Evolutionary conservation across 2,329 filamentous ascomycete genomes (phyloP), one percentile per base, ranked within the genome.

Genomic region (Drechslerella coelobrocha): DNA sequence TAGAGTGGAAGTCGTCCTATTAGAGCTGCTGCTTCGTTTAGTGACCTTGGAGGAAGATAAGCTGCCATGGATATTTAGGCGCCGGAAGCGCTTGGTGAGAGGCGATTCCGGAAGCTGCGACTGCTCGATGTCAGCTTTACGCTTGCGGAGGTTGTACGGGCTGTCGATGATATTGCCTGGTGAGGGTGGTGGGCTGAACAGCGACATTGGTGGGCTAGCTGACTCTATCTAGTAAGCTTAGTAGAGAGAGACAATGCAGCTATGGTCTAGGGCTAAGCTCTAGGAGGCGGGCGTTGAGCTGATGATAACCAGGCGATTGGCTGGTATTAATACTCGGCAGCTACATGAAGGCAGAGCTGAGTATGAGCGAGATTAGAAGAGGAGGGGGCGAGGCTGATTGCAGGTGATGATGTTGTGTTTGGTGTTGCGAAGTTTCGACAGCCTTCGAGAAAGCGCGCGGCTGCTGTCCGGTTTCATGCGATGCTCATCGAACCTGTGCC

Each of bases 81-180:
- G 84, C 81, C 76, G 89, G 86, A 88, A 79, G 68, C 51, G 65
- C 59, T 37, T 54, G 52, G 74, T 76, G 61, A 78, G 76, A 52
- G 74, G 74, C 73, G 73, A 56, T 68, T 75, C 57, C 5, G 41
- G 41, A 7, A 17, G 41, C 5, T 19, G 41, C 4, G 14, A 77
- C 73, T 43, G 27, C 39, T 24, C 65, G 57, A 73, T 74, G 61
- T 73, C 53, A 63, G 68, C 71, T 29, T 63, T 71, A 29, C 66
- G 66, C 41, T 71, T 71, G 51, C 66, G 66, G 41, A 61, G 72
- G 61, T 57, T 71, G 66, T 71, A 71, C 8, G 47, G 31, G 8
- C 31, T 27, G 43, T n/a, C 6, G 17, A 41, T 39, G 55, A 52
- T 23, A 34, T 31, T n/a, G n/a, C n/a, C n/a, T n/a, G n/a, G 52